Evolutionary conservation across 805 yeast genomes (phyloP), one percentile per base, ranked within the genome.

Genomic region (Nakazawaea molendinolei): DNA sequence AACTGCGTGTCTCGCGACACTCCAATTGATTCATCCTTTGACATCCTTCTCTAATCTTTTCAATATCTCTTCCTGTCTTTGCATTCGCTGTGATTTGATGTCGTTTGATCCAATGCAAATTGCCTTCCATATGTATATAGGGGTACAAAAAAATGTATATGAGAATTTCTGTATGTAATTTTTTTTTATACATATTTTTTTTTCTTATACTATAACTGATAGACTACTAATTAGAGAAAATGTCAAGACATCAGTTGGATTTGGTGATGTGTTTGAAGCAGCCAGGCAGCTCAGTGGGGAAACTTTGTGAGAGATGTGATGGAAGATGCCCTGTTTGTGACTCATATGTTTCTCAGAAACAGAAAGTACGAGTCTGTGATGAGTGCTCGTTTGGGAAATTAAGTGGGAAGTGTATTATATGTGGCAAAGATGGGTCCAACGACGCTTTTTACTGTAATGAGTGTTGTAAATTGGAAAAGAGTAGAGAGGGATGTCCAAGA

Each of bases 271-370:
- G 97, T 52, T 63, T 83, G 70, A 84, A 81, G 52, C 92, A 76
- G 48, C 86, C 95, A 1, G 97, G 97, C 1, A 70, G 76, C 0
- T 58, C 63, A 13, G 54, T 73, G 4, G 97, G 95, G 1, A 61
- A 67, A 34, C 63, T 89, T 3, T 89, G 97, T 50, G 77, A 74
- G 22, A 83, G 72, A 53, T 89, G 97, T 55, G 96, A 89, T 52
- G 97, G 96, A 1, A 70, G 77, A 45, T 89, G 97, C 50, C 96
- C 96, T 3, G 66, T 77, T 3, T 89, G 97, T 56, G 97, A 87
- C 51, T 82, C 95, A 1, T 73, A 69, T 46, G 95, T 86, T 5
- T 74, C 79, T 43, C 86, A 92, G 1, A 69, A 73, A 6, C 65
- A 71, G 13, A 56, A 65, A 39, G 96, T 76, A 2, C 65, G 82